Evolutionary conservation across 2,329 filamentous ascomycete genomes (phyloP).

Genomic region (Neonectria ditissima): DNA sequence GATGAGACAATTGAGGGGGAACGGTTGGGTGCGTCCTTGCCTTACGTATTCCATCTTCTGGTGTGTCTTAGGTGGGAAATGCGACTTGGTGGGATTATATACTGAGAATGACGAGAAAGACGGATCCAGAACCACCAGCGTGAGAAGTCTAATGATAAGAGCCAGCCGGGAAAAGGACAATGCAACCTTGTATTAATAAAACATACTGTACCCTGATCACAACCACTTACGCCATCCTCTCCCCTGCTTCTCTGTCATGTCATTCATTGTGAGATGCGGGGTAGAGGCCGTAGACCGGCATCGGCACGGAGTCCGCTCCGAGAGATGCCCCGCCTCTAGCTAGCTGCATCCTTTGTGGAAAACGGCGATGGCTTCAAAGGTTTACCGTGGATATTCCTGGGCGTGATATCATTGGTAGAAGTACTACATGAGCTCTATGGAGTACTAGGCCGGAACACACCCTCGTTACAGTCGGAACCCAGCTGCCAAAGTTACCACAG

Average conservation of each 20-base stretch:
- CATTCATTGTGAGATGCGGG: background rate
- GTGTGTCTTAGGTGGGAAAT: background rate
- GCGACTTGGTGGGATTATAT: background rate
- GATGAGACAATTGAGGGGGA: background rate
- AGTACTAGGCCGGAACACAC: too few species aligned
- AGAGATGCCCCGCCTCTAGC: background rate
- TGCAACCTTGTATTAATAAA: background rate
- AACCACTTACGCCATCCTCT: background rate
- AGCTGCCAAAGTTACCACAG: too few species aligned
- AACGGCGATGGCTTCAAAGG: background rate
- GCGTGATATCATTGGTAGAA: too few species aligned
- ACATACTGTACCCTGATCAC: background rate
- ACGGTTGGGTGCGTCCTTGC: background rate
- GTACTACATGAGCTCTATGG: too few species aligned
- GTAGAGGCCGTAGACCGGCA: background rate
- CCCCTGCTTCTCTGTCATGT: background rate
- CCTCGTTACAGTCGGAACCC: too few species aligned
- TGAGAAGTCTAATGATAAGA: background rate
- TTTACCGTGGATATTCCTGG: background rate
- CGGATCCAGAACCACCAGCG: background rate
- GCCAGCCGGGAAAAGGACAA: background rate
- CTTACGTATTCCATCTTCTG: slow-evolving; percentile 1
- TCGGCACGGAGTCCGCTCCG: background rate
- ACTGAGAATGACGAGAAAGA: background rate
- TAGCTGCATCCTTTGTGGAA: too few species aligned